Conservation (phyloP, 1,139 yeast genomes). For the Kodamaea fungicola region DNA sequence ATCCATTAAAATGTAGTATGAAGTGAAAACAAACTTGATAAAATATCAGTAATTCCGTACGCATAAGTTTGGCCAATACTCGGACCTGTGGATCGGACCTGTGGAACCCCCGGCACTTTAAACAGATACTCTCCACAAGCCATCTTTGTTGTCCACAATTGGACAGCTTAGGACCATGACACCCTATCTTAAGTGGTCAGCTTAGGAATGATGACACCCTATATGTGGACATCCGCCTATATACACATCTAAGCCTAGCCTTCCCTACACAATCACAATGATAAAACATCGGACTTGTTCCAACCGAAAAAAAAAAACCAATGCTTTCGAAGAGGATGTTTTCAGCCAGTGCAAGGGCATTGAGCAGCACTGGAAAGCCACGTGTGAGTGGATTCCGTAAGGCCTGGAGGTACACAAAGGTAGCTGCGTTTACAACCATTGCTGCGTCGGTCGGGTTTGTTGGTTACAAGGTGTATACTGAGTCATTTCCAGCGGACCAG, state of each 20-base stretch:
- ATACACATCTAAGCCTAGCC: no score
- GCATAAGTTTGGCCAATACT: no score
- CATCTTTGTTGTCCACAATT: neutral
- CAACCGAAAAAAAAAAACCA: neutral
- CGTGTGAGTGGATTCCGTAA: slow-evolving; percentile 18
- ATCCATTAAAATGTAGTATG: no score
- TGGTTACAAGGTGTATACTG: slow-evolving; percentile 56
- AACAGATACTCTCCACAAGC: no score
- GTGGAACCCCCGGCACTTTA: no score
- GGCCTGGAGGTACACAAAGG: slow-evolving; percentile 30
- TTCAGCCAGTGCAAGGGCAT: slow-evolving; percentile 14
- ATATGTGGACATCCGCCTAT: no score
- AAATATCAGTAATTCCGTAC: no score
- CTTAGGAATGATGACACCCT: no score
- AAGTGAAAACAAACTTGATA: no score
- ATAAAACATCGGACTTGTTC: neutral
- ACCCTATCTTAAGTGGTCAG: no score
- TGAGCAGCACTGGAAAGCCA: slow-evolving; percentile 7
- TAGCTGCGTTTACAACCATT: slow-evolving; percentile 25
- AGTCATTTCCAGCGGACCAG: slow-evolving; percentile 60
- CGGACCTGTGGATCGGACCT: no score
- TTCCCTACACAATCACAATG: no score
- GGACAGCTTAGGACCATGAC: neutral
- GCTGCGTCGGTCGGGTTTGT: slow-evolving; percentile 46
- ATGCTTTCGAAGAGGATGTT: slow-evolving; percentile 15